Conservation (phyloP, 441 rosid genomes). For the Brassica hybrid region DNA sequence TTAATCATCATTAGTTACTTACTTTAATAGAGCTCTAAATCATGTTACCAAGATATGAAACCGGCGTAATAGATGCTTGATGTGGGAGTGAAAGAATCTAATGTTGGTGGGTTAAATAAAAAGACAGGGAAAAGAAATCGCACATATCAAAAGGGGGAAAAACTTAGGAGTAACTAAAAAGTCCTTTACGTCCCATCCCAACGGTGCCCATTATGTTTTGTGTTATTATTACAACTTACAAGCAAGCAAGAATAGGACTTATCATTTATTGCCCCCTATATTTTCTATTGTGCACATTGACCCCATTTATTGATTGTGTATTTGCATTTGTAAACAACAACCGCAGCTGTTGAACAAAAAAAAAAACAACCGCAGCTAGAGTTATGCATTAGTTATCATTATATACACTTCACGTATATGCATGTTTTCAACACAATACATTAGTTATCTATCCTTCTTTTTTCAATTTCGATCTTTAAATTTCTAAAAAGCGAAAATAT, state of each 20-base stretch:
- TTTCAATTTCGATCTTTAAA: no score
- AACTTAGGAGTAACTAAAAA: conserved; percentile 40
- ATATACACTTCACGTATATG: no score
- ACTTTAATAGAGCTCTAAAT: background rate
- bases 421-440: no score
- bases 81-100: conserved; percentile 48
- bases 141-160: conserved; percentile 38
- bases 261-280: background rate
- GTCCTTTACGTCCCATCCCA: conserved; percentile 76
- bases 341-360: no score
- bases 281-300: background rate
- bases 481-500: no score
- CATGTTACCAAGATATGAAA: conserved; percentile 7
- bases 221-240: conserved; percentile 15
- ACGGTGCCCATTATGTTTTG: conserved; percentile 41
- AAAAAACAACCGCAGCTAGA: no score
- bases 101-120: conserved; percentile 45
- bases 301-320: background rate
- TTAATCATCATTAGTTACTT: background rate
- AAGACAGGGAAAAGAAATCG: conserved; percentile 16
- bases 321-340: background rate
- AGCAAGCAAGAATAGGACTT: conserved; percentile 5
- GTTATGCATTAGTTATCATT: no score
- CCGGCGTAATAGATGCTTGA: conserved; percentile 12
- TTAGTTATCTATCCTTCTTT: no score